Evolutionary conservation across 192 early-diverging fungal genomes (phyloP).

Genomic region (Oehlia diaphana): DNA sequence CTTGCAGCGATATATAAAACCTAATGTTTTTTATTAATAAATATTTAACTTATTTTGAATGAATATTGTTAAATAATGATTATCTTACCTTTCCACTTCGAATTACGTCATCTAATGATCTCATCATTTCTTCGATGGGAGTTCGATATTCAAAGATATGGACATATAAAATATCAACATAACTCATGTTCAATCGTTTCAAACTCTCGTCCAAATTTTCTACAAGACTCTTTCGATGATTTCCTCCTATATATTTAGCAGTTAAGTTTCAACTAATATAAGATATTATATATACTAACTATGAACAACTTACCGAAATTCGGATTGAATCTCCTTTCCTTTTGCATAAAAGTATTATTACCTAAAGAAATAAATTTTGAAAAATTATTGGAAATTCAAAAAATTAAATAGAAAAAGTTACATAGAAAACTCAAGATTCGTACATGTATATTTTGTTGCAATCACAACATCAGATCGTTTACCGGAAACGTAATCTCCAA

Average conservation of each 20-base stretch:
- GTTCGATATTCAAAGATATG: slow-evolving; percentile 36
- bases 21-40: not conserved
- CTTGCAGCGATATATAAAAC: slow-evolving; percentile 49
- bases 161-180: slow-evolving; percentile 33
- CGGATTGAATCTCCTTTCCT: not conserved
- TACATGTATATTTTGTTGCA: slow-evolving; percentile 56
- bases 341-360: not conserved
- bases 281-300: too few relatives aligned
- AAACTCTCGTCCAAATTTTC: slow-evolving; percentile 45
- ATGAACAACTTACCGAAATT: not conserved
- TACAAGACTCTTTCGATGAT: slow-evolving; percentile 29
- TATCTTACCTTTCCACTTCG: slow-evolving; percentile 47
- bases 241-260: slow-evolving; percentile 12
- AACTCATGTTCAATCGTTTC: slow-evolving; percentile 36
- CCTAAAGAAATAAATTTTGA: not conserved
- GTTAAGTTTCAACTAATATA: slow-evolving; percentile 2
- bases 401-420: not conserved
- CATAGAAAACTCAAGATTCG: not conserved
- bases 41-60: too few relatives aligned
- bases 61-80: too few relatives aligned
- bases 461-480: slow-evolving; percentile 58
- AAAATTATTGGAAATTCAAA: not conserved
- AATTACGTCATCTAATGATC: slow-evolving; percentile 59
- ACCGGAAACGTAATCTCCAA: slow-evolving; percentile 55
- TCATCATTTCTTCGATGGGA: slow-evolving; percentile 61